phyloP scores from a whole-genome alignment of 495 filamentous ascomycete genomes.

The Delitschia confertaspora region DNA sequence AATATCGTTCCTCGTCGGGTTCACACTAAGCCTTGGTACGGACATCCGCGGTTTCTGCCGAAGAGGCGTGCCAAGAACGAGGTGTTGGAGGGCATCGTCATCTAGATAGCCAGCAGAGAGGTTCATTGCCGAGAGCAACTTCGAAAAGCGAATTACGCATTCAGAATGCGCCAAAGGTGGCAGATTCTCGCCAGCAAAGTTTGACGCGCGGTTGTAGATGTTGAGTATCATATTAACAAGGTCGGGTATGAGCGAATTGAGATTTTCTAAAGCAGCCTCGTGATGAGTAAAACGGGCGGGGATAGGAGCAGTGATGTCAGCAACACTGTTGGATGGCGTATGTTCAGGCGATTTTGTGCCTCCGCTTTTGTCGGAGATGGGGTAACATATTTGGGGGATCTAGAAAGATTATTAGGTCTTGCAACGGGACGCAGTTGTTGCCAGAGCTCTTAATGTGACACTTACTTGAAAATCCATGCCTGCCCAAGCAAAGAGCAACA shows the following conservation, averaged over 20 bases:
- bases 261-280: conserved; percentile 51
- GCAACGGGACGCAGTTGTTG: too few species aligned
- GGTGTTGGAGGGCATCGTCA: conserved; percentile 51
- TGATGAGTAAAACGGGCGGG: conserved; percentile 41
- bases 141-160: conserved; percentile 68
- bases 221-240: conserved; percentile 74
- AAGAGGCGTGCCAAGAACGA: conserved; percentile 24
- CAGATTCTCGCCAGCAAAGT: conserved; percentile 69
- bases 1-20: conserved; percentile 57
- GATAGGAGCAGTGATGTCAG: conserved; percentile 39
- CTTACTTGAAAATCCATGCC: conserved; percentile 77
- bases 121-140: conserved; percentile 61
- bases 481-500: conserved; percentile 77
- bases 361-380: conserved; percentile 44
- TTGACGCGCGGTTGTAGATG: conserved; percentile 65
- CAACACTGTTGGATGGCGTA: conserved; percentile 33
- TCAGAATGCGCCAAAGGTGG: conserved; percentile 77
- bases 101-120: conserved; percentile 59
- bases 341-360: conserved; percentile 26
- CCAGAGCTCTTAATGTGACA: conserved; percentile 9
- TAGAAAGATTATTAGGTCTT: conserved; percentile 29
- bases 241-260: conserved; percentile 58
- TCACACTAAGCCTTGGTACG: conserved; percentile 40
- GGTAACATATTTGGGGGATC: conserved; percentile 57
- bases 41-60: conserved; percentile 19